A percentile compares a stretch with the other conserved stretches of the same genome.
Conservation (phyloP, 305 asterid species). For the Fraxinus baroniana region DNA sequence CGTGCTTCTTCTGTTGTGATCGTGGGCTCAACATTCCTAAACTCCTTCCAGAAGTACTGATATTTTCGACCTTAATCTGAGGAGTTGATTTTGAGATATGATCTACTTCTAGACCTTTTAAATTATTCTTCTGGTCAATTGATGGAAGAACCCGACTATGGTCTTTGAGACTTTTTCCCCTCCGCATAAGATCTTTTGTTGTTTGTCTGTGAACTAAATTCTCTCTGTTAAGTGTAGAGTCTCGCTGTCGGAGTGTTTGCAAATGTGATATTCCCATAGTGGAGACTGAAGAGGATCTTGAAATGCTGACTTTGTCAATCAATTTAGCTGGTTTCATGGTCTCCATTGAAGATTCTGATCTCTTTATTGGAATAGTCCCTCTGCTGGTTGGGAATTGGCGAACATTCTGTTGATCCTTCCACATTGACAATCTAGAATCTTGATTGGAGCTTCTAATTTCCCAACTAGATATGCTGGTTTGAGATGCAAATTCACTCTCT, state of each 20-base stretch:
- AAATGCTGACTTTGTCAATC: constrained; percentile 28
- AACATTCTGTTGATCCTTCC: constrained; percentile 27
- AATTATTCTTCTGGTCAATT: constrained; percentile 32
- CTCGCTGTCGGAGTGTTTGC: constrained; percentile 35
- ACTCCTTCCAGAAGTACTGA: constrained; percentile 37
- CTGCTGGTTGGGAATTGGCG: constrained; percentile 37
- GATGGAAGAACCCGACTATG: constrained; percentile 29
- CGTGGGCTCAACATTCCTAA: constrained; percentile 57
- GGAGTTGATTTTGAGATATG: constrained; percentile 35
- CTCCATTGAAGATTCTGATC: constrained; percentile 39
- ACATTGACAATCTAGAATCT: constrained; percentile 26
- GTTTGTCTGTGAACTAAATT: constrained; percentile 37
- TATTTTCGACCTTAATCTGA: constrained; percentile 40
- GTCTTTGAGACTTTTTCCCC: constrained; percentile 36
- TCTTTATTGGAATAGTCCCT: constrained; percentile 38
- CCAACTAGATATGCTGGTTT: constrained; percentile 27
- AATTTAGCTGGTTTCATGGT: constrained; percentile 45
- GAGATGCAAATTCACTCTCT: constrained; percentile 38
- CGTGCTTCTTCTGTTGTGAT: constrained; percentile 40
- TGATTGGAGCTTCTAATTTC: constrained; percentile 28
- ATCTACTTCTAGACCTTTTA: constrained; percentile 28
- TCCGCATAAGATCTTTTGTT: constrained; percentile 40
- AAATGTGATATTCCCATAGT: constrained; percentile 30
- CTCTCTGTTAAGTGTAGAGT: constrained; percentile 29
- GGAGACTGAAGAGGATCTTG: constrained; percentile 31